Conservation (phyloP, 1,139 yeast species). For the Blastobotrys ciferrii region DNA sequence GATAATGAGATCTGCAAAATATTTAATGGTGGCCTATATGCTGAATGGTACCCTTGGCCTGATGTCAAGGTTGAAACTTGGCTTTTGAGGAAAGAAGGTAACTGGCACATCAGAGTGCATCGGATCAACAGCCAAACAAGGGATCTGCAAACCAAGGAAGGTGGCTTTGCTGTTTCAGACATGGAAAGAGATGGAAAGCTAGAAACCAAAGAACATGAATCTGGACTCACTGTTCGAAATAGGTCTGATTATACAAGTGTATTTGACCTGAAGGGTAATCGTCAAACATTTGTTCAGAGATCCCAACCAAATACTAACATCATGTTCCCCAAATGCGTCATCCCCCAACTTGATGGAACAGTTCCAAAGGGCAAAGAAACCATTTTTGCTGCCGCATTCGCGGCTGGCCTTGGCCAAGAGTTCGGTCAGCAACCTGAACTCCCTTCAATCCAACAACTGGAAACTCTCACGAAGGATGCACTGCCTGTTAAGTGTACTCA, state of each 20-base stretch:
- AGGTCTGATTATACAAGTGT: slow-evolving; percentile 20
- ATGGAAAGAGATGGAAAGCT: neutral
- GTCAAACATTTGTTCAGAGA: slow-evolving; percentile 16
- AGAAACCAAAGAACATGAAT: neutral
- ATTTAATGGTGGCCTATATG: slow-evolving; percentile 26
- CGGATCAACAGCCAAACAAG: slow-evolving; percentile 20
- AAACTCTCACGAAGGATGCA: neutral
- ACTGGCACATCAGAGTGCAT: slow-evolving; percentile 33
- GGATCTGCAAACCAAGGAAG: slow-evolving; percentile 28
- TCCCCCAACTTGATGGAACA: slow-evolving; percentile 24
- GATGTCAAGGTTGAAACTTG: slow-evolving; percentile 32
- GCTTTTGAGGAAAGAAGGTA: slow-evolving; percentile 19
- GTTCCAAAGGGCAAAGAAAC: slow-evolving; percentile 16
- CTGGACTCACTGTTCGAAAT: neutral
- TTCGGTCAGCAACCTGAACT: neutral
- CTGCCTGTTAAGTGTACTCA: neutral
- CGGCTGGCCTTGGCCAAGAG: slow-evolving; percentile 15
- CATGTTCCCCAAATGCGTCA: slow-evolving; percentile 23
- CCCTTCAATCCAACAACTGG: neutral
- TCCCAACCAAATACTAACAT: slow-evolving; percentile 37
- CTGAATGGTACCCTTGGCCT: slow-evolving; percentile 31
- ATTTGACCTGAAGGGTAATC: slow-evolving; percentile 16
- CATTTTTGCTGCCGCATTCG: slow-evolving; percentile 21
- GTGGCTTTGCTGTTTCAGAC: slow-evolving; percentile 25
- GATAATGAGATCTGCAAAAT: slow-evolving; percentile 28